Base-by-base conservation (phyloP, 2,329 filamentous ascomycete genomes). In the Diaporthe sp. region DNA sequence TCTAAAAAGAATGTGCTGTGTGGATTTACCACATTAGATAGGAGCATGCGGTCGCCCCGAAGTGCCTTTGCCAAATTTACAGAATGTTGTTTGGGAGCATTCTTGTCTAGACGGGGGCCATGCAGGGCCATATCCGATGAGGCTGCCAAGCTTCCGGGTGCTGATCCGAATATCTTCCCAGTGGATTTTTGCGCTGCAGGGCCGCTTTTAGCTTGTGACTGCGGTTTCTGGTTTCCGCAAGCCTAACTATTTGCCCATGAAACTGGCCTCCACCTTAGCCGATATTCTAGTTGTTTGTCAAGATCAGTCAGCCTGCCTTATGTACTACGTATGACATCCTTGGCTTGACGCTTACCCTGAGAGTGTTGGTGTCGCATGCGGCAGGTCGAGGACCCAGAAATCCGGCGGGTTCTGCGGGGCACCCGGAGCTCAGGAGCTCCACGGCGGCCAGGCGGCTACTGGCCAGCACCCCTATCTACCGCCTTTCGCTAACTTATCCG, bases 61-160 rank as follows among this genome's bases (percentile, higher is more conserved):
- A 28, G 13, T 62, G 39, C 37, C n/a, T 10, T 31, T 62, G 37
- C n/a, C 13, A 12, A 12, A 8, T 22, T 7, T 19, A 39, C 10
- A 42, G n/a, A 13, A 42, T 28, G 37, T 4, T 13, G n/a, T 12
- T 22, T 31, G 17, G 28, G 12, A n/a, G 61, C 61, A 22, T 31
- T 4, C 17, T 44, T 28, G 39, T 34, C 44, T n/a, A n/a, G 42
- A 13, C 6, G 3, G 34, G 12, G 22, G 19, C 42, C 5, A 4
- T 55, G 46, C 46, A 55, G 65, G 49, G 25, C 65, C 49, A 55
- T 31, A 69, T 55, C 65, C 65, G 65, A 69, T 22, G 34, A 69
- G 15, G n/a, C 22, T 4, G 34, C 31, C 15, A 34, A 53, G 17
- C 65, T 69, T 69, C 65, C 65, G 65, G 65, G 65, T 69, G 13